Evolutionary conservation across 257 asterid species (phyloP).

Genomic region (Eucommia ulmoides): DNA sequence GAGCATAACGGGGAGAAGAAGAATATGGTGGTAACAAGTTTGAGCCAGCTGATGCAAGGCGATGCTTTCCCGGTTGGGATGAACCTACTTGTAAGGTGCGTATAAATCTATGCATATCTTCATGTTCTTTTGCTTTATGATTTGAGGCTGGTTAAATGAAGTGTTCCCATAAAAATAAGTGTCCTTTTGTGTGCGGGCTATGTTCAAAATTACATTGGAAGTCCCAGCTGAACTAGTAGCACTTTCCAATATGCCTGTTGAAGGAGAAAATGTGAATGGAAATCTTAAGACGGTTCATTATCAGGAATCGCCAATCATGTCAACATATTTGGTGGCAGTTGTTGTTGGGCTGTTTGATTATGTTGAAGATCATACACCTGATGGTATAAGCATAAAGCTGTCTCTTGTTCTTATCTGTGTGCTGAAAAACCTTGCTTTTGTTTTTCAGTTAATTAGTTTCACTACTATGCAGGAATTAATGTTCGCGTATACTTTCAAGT

Average conservation of each 20-base stretch:
- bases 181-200: slow-evolving; percentile 46
- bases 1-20: slow-evolving; percentile 67
- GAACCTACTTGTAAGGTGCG: slow-evolving; percentile 90
- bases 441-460: no score
- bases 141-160: no score
- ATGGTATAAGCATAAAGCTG: slow-evolving; percentile 37
- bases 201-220: slow-evolving; percentile 84
- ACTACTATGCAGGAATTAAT: slow-evolving; percentile 69
- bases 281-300: slow-evolving; percentile 60
- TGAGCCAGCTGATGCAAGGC: slow-evolving; percentile 96
- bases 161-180: no score
- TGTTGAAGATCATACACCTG: slow-evolving; percentile 78
- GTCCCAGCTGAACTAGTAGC: slow-evolving; percentile 84
- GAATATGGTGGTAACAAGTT: slow-evolving; percentile 87
- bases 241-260: slow-evolving; percentile 85
- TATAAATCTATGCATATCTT: background rate
- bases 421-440: background rate
- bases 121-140: background rate
- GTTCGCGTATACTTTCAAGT: slow-evolving; percentile 85
- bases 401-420: slow-evolving; percentile 3
- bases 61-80: slow-evolving; percentile 98
- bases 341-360: slow-evolving; percentile 93
- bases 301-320: slow-evolving; percentile 95
- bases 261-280: slow-evolving; percentile 52
- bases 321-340: slow-evolving; percentile 93